phyloP scores from a whole-genome alignment of 192 early-diverging fungal genomes.

The Umbelopsis ramanniana region DNA sequence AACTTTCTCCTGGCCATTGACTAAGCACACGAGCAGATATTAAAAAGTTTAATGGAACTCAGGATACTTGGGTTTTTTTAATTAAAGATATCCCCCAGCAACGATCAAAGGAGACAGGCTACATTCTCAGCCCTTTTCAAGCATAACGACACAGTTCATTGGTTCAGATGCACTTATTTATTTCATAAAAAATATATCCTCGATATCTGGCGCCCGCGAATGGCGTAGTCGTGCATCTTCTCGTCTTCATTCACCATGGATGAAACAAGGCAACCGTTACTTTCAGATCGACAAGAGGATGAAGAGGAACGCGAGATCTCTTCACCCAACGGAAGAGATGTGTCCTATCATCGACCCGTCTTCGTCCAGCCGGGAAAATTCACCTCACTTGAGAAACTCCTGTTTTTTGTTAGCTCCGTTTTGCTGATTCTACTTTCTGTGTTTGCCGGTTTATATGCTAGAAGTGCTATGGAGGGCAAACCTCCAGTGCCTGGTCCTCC shows the following conservation, averaged over 20 bases:
- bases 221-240: background rate
- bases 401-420: conserved; percentile 27
- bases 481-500: background rate
- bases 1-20: too few relatives aligned
- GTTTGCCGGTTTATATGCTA: conserved; percentile 43
- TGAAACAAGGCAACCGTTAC: conserved; percentile 12
- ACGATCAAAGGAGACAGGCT: too few relatives aligned
- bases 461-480: conserved; percentile 26
- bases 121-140: too few relatives aligned
- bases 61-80: too few relatives aligned
- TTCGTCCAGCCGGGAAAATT: conserved; percentile 41
- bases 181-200: too few relatives aligned
- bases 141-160: too few relatives aligned
- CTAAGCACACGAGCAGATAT: too few relatives aligned
- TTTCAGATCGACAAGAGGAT: conserved; percentile 18
- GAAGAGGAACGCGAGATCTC: conserved; percentile 16
- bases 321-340: conserved; percentile 27
- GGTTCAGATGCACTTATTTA: too few relatives aligned
- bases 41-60: too few relatives aligned
- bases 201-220: background rate
- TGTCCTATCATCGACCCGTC: conserved; percentile 32
- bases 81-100: too few relatives aligned
- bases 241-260: conserved; percentile 17
- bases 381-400: conserved; percentile 37
- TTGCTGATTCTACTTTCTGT: conserved; percentile 37